Conservation (phyloP, 164 flowering plant species). For the Annona squamosa region DNA sequence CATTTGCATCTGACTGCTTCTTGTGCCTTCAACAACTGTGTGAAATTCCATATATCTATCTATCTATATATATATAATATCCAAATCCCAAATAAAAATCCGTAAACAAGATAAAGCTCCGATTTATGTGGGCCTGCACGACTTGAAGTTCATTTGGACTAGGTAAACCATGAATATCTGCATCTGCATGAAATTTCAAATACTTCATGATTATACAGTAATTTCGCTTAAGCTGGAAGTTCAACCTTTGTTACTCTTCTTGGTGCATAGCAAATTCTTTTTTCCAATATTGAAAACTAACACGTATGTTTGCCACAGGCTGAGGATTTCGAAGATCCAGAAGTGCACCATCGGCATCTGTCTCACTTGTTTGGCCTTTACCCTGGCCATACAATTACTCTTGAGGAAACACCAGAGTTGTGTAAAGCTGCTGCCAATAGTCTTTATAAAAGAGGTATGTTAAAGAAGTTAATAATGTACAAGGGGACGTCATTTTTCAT, state of each 20-base stretch:
- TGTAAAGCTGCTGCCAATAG: conserved; percentile 75
- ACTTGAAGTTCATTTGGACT: background rate
- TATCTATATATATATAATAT: no score
- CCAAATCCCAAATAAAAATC: no score
- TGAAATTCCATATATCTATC: no score
- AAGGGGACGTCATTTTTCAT: no score
- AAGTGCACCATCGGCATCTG: conserved; percentile 74
- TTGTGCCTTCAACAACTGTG: no score
- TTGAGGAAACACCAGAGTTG: conserved; percentile 66
- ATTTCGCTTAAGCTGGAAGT: background rate
- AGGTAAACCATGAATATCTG: background rate
- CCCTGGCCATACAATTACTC: conserved; percentile 81
- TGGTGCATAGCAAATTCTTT: background rate
- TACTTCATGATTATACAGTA: background rate
- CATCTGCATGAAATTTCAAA: background rate
- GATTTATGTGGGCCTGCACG: background rate
- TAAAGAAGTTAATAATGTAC: background rate
- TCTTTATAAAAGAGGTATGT: conserved; percentile 72
- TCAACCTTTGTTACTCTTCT: background rate
- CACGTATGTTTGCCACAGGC: conserved; percentile 38
- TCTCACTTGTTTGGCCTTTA: conserved; percentile 88
- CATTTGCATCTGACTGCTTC: no score
- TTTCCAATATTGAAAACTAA: background rate
- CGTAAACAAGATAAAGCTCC: no score
- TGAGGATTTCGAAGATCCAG: conserved; percentile 81